Evolutionary conservation across 2,329 filamentous ascomycete species (phyloP), one percentile per base, ranked within the genome.

Genomic region (Fusarium sp.): DNA sequence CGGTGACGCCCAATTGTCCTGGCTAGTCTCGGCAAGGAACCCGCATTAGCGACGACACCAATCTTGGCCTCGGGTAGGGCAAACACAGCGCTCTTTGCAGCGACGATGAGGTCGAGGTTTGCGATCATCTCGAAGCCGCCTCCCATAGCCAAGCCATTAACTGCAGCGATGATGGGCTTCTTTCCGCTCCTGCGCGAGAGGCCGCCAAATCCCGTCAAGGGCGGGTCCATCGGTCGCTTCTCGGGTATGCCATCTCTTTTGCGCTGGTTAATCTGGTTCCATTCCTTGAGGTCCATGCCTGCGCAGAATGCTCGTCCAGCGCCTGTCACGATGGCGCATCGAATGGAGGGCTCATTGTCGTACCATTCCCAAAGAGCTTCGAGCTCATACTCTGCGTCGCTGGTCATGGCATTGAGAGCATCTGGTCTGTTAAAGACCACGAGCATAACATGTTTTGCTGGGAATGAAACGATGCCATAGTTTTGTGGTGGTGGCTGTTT

Each of bases 121-220:
- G 91, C 82, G 15, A 89, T 85, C 81, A 94, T 93, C 82, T 95
- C 92, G 79, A 92, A 90, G 3, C 92, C 92, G 56, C 92, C 92
- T 38, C 92, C 92, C 47, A 92, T 85, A 62, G 91, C 92, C 20
- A 91, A 82, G 9, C 92, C 92, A 75, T 94, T 93, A 22, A 95
- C 90, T 2, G 92, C 92, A 2, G 90, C 91, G 29, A 95, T 86
- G 59, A 95, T 85, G 8, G 92, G 92, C 76, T 95, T 95, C 79
- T 88, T 89, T 50, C 91, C 91, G 8, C 80, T 78, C 27, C 92
- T 85, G 68, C 92, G 89, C 57, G 87, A 89, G 32, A 94, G 80
- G 0, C 87, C 91, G 25, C 88, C 90, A 65, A 93, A 91, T 2
- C 91, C 91, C 22, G 70, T 74, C 8, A 46, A 63, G 11, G 68